These are phyloP conservation scores for Fusarium bulbicola DNA, from an alignment of 2,329 filamentous ascomycete genomes.

Conservation along the genomic window DNA sequence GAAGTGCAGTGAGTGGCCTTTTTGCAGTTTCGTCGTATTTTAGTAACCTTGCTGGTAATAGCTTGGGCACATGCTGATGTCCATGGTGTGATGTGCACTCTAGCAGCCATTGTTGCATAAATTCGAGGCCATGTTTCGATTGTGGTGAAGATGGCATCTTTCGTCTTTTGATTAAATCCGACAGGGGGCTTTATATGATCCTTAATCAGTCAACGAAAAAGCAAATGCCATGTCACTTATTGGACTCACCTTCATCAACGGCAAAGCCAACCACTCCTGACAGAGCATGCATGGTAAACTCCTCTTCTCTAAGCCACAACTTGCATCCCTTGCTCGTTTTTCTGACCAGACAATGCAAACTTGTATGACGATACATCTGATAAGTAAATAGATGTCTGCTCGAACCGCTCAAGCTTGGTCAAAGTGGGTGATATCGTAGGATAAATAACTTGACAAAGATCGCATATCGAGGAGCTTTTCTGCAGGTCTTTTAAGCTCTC, in stretches of 20 bases:
- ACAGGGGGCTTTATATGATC: no score
- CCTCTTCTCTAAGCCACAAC: background rate
- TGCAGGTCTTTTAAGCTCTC: fast-evolving
- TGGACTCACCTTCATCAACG: background rate
- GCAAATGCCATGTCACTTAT: no score
- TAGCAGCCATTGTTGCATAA: no score
- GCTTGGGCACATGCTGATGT: no score
- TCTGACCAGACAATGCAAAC: background rate
- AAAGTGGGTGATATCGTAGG: background rate
- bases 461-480: background rate
- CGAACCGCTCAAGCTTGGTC: background rate
- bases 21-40: no score
- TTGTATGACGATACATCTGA: background rate
- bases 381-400: fast-evolving
- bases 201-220: background rate
- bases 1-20: no score
- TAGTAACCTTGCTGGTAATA: no score
- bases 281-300: background rate
- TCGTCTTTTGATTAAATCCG: no score
- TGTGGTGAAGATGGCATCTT: no score
- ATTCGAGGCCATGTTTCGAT: no score
- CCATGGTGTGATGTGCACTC: no score
- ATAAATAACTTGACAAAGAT: background rate
- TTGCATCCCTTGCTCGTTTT: background rate
- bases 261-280: background rate